Conservation (phyloP, 176 grass and related monocot genomes). For the Saccharum spontaneum region DNA sequence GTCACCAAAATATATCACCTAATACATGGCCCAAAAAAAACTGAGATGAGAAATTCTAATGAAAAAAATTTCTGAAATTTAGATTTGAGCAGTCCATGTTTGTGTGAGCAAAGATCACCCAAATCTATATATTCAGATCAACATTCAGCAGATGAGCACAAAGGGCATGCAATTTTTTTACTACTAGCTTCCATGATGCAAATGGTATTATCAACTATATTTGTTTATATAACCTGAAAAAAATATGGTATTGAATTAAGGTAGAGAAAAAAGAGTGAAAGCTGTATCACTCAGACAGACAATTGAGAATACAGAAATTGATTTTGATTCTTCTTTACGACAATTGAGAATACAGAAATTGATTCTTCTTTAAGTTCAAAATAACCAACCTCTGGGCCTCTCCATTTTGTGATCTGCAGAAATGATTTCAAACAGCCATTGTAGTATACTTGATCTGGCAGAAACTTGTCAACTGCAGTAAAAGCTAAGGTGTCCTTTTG, state of each 20-base stretch:
- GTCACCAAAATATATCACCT: slow-evolving; percentile 99
- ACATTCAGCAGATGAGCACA: slow-evolving; percentile 18
- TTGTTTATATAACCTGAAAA: slow-evolving; percentile 13
- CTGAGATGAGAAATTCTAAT: slow-evolving; percentile 18
- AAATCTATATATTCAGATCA: slow-evolving; percentile 2
- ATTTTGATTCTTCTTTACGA: not conserved
- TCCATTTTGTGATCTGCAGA: slow-evolving; percentile 99
- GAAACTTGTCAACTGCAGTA: slow-evolving; percentile 79
- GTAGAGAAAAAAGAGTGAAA: not conserved
- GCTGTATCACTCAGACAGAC: not conserved
- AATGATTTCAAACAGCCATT: slow-evolving; percentile 94
- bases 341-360: not conserved
- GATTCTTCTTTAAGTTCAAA: slow-evolving; percentile 16
- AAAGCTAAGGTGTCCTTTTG: slow-evolving; percentile 91
- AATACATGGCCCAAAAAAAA: slow-evolving; percentile 33
- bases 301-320: not conserved
- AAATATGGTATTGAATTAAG: not conserved
- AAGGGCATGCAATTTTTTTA: not conserved
- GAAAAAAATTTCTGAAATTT: not conserved
- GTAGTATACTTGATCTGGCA: slow-evolving; percentile 88
- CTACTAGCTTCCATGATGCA: not conserved
- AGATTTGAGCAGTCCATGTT: not conserved
- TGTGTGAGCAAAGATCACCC: slow-evolving; percentile 1
- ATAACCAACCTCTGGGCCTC: slow-evolving; percentile 74
- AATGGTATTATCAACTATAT: slow-evolving; percentile 6